These are phyloP conservation scores for Clitopilus passeckerianus DNA, from an alignment of 768 basidiomycete genomes.

Conservation along the genomic window DNA sequence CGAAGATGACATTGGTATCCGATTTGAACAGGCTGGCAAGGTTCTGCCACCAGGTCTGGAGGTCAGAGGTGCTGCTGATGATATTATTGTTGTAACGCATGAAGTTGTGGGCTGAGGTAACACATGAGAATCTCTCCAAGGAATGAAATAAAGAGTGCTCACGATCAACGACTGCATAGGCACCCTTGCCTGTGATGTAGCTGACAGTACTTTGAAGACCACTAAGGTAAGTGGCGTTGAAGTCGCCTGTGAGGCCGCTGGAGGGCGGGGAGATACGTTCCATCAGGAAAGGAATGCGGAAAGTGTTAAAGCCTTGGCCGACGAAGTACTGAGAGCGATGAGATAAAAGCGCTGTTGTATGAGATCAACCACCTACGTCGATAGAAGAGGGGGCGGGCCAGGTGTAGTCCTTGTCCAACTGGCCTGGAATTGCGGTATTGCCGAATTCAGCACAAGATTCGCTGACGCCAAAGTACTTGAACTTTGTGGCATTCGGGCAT, in stretches of 20 bases:
- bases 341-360: background rate
- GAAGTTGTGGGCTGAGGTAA: conserved; percentile 47
- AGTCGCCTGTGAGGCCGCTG: conserved; percentile 48
- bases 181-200: conserved; percentile 60
- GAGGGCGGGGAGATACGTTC: conserved; percentile 53
- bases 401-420: conserved; percentile 39
- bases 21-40: conserved; percentile 46
- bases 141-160: conserved; percentile 11
- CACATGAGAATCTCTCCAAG: background rate
- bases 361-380: conserved; percentile 17
- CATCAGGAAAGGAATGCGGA: conserved; percentile 57
- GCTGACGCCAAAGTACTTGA: conserved; percentile 61
- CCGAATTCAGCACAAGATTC: conserved; percentile 63
- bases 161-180: conserved; percentile 54
- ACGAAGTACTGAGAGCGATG: conserved; percentile 44
- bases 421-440: conserved; percentile 36
- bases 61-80: conserved; percentile 40
- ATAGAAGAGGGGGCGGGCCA: conserved; percentile 44
- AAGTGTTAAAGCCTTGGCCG: conserved; percentile 52
- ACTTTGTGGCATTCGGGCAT: conserved; percentile 45
- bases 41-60: conserved; percentile 41
- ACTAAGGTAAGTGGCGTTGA: conserved; percentile 47
- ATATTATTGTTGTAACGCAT: conserved; percentile 51
- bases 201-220: conserved; percentile 44
- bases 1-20: conserved; percentile 54